Evolutionary conservation across 192 early-diverging fungal species (phyloP), one percentile per base, ranked within the genome.

Genomic region (Gryganskiella cystojenkinii): DNA sequence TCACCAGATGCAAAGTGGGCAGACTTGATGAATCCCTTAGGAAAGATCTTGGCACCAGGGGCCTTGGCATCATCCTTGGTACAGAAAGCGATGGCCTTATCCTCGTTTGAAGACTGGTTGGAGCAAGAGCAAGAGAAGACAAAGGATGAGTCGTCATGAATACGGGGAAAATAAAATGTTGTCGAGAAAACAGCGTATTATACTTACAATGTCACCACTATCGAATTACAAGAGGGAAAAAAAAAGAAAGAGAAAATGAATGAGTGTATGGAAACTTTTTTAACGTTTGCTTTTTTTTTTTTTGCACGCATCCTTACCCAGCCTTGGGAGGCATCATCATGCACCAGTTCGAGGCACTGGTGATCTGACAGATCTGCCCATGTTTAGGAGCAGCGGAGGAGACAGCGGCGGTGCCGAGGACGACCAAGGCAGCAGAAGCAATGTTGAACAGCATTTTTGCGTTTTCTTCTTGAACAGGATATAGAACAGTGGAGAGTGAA

Each of bases 251-350:
- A n/a, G n/a, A n/a, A n/a, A n/a, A n/a, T n/a, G n/a, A n/a, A n/a
- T n/a, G n/a, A n/a, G n/a, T n/a, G n/a, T n/a, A n/a, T n/a, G n/a
- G n/a, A n/a, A n/a, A n/a, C n/a, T n/a, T n/a, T n/a, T n/a, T n/a
- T n/a, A n/a, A n/a, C n/a, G n/a, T n/a, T n/a, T n/a, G n/a, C n/a
- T n/a, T n/a, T n/a, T n/a, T n/a, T n/a, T n/a, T n/a, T n/a, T n/a
- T n/a, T n/a, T n/a, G n/a, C n/a, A n/a, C n/a, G n/a, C n/a, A n/a
- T n/a, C n/a, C n/a, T n/a, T n/a, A n/a, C n/a, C n/a, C n/a, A n/a
- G n/a, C n/a, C n/a, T n/a, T n/a, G 14, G 81, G 54, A 28, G 85
- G 85, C 67, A 83, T 80, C 66, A 87, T 67, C 64, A 76, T 67
- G 59, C 72, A 76, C 64, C 64, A 76, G 58, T 58, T 55, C 0